phyloP scores from a whole-genome alignment of 257 asterid species.

The Osmanthus fragrans region DNA sequence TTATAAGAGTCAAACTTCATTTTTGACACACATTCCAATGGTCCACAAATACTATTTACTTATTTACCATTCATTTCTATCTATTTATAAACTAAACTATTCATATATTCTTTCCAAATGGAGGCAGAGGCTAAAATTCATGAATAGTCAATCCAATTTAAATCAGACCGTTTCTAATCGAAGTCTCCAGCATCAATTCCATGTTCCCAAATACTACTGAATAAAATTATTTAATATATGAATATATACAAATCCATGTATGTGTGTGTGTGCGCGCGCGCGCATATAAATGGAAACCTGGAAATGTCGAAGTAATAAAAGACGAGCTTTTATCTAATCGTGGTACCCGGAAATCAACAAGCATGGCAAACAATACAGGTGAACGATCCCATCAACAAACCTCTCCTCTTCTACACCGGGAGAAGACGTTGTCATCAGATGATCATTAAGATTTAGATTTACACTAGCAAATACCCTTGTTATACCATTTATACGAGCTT shows the following conservation, averaged over 20 bases:
- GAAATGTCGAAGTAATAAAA: neutral
- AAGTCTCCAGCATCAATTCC: neutral
- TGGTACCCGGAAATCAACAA: constrained; percentile 3
- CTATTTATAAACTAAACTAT: too few species aligned
- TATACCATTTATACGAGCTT: too few species aligned
- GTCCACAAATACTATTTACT: too few species aligned
- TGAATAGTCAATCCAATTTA: neutral
- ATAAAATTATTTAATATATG: too few species aligned
- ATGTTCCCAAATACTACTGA: neutral
- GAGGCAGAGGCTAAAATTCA: neutral
- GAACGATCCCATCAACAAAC: neutral
- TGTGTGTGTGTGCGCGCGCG: neutral
- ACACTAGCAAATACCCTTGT: constrained; percentile 18
- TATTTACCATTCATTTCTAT: too few species aligned
- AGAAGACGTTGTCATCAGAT: neutral
- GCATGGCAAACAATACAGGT: constrained; percentile 1
- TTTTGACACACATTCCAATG: too few species aligned
- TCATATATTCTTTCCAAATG: too few species aligned
- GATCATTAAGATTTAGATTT: constrained; percentile 18
- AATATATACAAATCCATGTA: too few species aligned
- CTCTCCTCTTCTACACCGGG: neutral
- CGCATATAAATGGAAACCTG: neutral
- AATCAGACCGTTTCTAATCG: neutral
- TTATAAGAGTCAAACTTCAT: too few species aligned
- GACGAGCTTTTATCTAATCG: neutral